Evolutionary conservation across 352 stramenopile species (phyloP).

Genomic region (Phytophthora pinifolia): DNA sequence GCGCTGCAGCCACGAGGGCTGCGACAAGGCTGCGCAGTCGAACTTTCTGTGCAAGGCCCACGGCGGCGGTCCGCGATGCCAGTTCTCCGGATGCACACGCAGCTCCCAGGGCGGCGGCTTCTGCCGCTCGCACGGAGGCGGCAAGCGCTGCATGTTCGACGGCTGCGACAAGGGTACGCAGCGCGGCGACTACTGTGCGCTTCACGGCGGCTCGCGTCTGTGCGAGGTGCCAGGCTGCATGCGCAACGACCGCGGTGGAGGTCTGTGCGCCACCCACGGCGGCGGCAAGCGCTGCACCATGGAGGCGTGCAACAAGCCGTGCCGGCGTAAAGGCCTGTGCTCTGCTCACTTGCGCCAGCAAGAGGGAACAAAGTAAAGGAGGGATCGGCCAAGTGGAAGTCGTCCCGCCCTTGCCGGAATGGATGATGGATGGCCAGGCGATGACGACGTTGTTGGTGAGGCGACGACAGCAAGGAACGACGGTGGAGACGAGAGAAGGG

Average conservation of each 20-base stretch:
- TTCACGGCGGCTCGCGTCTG: conserved; percentile 82
- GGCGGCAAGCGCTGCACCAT: conserved; percentile 81
- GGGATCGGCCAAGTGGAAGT: conserved; percentile 31
- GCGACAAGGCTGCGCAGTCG: conserved; percentile 80
- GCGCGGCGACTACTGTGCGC: conserved; percentile 83
- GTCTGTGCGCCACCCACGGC: conserved; percentile 67
- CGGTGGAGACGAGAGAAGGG: conserved; percentile 9
- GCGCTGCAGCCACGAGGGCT: conserved; percentile 75
- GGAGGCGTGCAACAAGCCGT: conserved; percentile 71
- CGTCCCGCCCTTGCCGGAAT: conserved; percentile 10
- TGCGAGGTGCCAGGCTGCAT: conserved; percentile 83
- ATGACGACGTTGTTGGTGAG: conserved; percentile 23
- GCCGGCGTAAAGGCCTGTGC: conserved; percentile 81
- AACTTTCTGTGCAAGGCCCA: conserved; percentile 89
- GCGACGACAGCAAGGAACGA: conserved; percentile 22
- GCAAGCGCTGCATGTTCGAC: conserved; percentile 85
- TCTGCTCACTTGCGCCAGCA: conserved; percentile 63
- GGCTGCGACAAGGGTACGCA: conserved; percentile 88
- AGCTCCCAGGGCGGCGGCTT: conserved; percentile 80
- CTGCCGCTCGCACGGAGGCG: conserved; percentile 85
- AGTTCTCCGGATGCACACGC: conserved; percentile 60
- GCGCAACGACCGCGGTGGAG: conserved; percentile 84
- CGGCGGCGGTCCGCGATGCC: conserved; percentile 79
- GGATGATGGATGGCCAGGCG: conserved; percentile 5
- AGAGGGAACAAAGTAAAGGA: conserved; percentile 26